Evolutionary conservation across 257 asterid species (phyloP).

Genomic region (Nicotiana knightiana): DNA sequence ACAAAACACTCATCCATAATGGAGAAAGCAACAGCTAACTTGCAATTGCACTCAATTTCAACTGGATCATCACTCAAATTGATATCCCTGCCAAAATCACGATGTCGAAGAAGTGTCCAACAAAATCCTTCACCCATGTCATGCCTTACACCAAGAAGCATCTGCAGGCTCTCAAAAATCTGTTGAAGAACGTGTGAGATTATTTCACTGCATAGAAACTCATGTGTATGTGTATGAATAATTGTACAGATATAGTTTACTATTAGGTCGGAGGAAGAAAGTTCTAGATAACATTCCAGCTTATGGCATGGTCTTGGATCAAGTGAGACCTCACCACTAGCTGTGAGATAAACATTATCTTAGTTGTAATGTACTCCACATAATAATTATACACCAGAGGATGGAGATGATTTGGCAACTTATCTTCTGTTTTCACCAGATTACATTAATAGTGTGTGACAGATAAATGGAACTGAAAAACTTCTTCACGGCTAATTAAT

Average conservation of each 20-base stretch:
- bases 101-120: conserved; percentile 61
- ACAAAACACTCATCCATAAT: conserved; percentile 33
- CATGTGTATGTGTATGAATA: background rate
- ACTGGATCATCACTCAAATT: conserved; percentile 27
- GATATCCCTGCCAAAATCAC: conserved; percentile 35
- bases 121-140: conserved; percentile 71
- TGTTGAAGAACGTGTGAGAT: conserved; percentile 29
- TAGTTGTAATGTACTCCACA: background rate
- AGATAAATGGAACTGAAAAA: background rate
- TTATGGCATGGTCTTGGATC: background rate
- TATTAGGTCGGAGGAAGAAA: background rate
- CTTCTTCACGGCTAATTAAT: background rate
- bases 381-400: background rate
- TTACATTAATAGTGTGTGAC: background rate
- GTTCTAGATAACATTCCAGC: background rate
- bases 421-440: background rate
- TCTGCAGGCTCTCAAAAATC: conserved; percentile 59
- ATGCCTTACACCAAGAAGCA: conserved; percentile 64
- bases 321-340: background rate
- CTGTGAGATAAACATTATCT: background rate
- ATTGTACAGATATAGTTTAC: background rate
- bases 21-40: conserved; percentile 29
- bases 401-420: background rate
- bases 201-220: conserved; percentile 16
- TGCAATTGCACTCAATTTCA: conserved; percentile 24